Percentiles rank a stretch among this genome's conserved stretches.
These are phyloP conservation scores for Phytophthora constricta DNA, from an alignment of 352 stramenopile species.

Conservation along the genomic window DNA sequence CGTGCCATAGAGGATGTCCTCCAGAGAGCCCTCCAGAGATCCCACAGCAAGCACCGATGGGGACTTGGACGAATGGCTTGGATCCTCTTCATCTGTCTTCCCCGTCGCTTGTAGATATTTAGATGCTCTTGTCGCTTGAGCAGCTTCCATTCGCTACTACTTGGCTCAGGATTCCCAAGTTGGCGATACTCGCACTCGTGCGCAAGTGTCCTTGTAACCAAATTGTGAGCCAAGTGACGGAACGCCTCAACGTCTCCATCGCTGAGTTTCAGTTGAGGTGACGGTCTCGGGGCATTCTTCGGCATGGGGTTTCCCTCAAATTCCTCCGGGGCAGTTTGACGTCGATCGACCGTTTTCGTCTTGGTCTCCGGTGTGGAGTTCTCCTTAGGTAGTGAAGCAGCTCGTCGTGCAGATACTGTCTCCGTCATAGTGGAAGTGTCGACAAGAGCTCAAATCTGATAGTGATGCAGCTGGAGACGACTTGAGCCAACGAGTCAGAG, in stretches of 20 bases:
- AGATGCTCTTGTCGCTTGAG: constrained; percentile 42
- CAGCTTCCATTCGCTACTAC: constrained; percentile 39
- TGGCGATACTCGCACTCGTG: constrained; percentile 48
- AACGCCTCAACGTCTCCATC: constrained; percentile 38
- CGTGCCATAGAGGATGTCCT: constrained; percentile 61
- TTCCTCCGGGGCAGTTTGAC: constrained; percentile 16
- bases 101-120: constrained; percentile 31
- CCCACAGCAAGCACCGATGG: constrained; percentile 53
- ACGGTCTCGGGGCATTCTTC: not conserved
- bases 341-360: constrained; percentile 12
- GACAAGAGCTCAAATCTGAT: constrained; percentile 17
- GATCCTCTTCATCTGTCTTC: not conserved
- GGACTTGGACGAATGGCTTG: constrained; percentile 13
- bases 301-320: constrained; percentile 15
- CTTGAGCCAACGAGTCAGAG: constrained; percentile 28
- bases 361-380: not conserved
- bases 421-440: constrained; percentile 1
- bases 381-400: constrained; percentile 23
- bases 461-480: constrained; percentile 13
- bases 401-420: constrained; percentile 15
- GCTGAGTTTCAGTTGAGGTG: constrained; percentile 28
- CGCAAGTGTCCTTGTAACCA: constrained; percentile 48
- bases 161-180: constrained; percentile 28
- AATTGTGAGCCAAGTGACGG: constrained; percentile 39
- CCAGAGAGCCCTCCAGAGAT: constrained; percentile 50